These are phyloP conservation scores for Syncephalastrum contaminatum DNA, from an alignment of 371 early-diverging fungal species.

Conservation along the genomic window DNA sequence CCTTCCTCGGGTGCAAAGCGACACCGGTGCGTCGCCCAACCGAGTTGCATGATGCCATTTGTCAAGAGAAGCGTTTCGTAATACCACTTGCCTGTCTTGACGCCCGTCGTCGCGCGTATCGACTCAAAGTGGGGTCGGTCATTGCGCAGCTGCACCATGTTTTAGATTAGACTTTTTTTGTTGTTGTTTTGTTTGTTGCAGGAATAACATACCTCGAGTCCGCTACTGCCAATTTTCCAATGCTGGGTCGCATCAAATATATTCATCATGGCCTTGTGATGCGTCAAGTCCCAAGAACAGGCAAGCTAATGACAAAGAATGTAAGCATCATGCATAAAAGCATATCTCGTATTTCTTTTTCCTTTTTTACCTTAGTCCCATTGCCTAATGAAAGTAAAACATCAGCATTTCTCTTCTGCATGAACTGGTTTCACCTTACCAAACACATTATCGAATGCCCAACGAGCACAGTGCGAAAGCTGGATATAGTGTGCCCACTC, in stretches of 20 bases:
- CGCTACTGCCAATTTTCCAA: conserved; percentile 43
- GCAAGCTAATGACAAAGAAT: conserved; percentile 14
- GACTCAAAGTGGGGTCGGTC: conserved; percentile 50
- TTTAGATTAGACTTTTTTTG: conserved; percentile 1
- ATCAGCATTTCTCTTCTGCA: conserved; percentile 14
- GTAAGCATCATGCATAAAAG: not conserved
- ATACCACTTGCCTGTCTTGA: conserved; percentile 58
- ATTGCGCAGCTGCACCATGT: conserved; percentile 30
- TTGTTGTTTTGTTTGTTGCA: conserved; percentile 11
- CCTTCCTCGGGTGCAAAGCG: conserved; percentile 67
- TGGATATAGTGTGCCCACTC: conserved; percentile 42
- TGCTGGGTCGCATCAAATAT: conserved; percentile 46
- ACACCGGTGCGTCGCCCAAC: conserved; percentile 63
- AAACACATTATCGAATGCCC: conserved; percentile 45
- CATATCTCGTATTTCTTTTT: not conserved
- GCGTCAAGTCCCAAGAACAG: conserved; percentile 33
- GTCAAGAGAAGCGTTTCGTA: conserved; percentile 58
- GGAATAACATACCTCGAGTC: conserved; percentile 19
- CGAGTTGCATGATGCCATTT: conserved; percentile 65
- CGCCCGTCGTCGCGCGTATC: conserved; percentile 42
- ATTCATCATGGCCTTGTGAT: conserved; percentile 39
- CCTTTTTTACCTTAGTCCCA: too few species aligned
- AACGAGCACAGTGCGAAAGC: conserved; percentile 35
- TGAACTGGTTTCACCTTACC: conserved; percentile 15
- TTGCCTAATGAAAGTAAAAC: not conserved